phyloP scores from a whole-genome alignment of 257 asterid genomes.

The Solanum ossicruentum region DNA sequence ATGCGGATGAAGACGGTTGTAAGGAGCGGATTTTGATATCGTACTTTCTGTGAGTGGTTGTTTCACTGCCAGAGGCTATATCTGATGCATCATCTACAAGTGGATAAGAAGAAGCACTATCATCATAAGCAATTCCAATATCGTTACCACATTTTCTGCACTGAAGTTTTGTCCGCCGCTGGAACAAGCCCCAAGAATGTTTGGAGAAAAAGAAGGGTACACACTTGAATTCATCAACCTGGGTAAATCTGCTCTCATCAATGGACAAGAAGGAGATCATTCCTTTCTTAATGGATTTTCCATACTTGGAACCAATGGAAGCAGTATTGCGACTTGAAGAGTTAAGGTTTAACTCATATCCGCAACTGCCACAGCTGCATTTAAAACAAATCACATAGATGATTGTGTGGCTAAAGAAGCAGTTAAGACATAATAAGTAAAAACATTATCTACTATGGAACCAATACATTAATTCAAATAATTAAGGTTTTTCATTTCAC shows the following conservation, averaged over 20 bases:
- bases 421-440: neutral
- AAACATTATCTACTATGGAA: neutral
- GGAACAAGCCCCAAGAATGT: constrained; percentile 55
- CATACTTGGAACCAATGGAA: constrained; percentile 66
- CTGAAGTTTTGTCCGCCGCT: constrained; percentile 38
- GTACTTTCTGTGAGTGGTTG: constrained; percentile 38
- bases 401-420: neutral
- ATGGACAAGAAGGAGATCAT: constrained; percentile 60
- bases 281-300: constrained; percentile 70
- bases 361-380: constrained; percentile 86
- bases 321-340: constrained; percentile 79
- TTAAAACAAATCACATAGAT: neutral
- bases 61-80: constrained; percentile 39
- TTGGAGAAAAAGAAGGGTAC: constrained; percentile 48
- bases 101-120: constrained; percentile 19
- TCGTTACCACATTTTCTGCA: constrained; percentile 72
- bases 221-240: constrained; percentile 43
- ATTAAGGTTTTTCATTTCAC: neutral
- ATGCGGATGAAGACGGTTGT: constrained; percentile 54
- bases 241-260: constrained; percentile 69
- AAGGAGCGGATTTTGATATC: constrained; percentile 59
- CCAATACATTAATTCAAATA: neutral
- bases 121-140: constrained; percentile 50
- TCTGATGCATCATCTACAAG: constrained; percentile 41
- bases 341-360: constrained; percentile 59